Base-by-base conservation (phyloP, 2,329 filamentous ascomycete genomes). In the Scedosporium aurantiacum region DNA sequence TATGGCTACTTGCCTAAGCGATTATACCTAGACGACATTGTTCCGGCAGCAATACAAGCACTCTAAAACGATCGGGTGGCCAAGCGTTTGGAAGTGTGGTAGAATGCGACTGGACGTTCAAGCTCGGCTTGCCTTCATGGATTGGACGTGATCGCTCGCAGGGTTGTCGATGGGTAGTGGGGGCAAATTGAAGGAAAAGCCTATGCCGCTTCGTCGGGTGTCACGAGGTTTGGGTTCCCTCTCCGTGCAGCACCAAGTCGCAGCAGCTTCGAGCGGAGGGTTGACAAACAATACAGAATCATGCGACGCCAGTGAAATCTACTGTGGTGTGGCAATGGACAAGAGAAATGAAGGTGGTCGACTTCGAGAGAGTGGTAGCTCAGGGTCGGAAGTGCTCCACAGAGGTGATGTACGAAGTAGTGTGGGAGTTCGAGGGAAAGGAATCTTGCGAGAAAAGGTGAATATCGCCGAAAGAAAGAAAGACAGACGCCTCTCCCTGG, bases 21-120 rank as follows among this genome's bases (percentile, higher is more conserved):
- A 59, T 65, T 65, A 47, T 65, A 65, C 32, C 32, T 37, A 10
- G 32, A 37, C 54, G 64, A 61, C 64, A 65, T 65, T 52, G 58
- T 62, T 54, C 43, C 60, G 47, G 25, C 6, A 21, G 28, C 12
- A 28, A 28, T 41, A 14, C 5, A 7, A 40, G 56, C 21, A 28
- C 8, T n/a, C 37, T n/a, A 45, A 50, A 21, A 43, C 58, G 21
- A 57, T 14, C 28, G 37, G 28, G 55, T 41, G 23, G 41, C 41
- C 45, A 58, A 58, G 56, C 23, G 56, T 58, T 58, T 41, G 43
- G 27, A 25, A 25, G 57, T 40, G 55, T 57, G 56, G 56, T 5
- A 43, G 56, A 25, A n/a, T 58, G 32, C 32, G 56, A 58, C 56
- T 58, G 56, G 56, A 43, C 16, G 56, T 58, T 58, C 37, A 58